A percentile compares a stretch with the other conserved stretches of the same genome.
Conservation (phyloP, 2,329 filamentous ascomycete genomes). For the Aspergillus costaricaensis region DNA sequence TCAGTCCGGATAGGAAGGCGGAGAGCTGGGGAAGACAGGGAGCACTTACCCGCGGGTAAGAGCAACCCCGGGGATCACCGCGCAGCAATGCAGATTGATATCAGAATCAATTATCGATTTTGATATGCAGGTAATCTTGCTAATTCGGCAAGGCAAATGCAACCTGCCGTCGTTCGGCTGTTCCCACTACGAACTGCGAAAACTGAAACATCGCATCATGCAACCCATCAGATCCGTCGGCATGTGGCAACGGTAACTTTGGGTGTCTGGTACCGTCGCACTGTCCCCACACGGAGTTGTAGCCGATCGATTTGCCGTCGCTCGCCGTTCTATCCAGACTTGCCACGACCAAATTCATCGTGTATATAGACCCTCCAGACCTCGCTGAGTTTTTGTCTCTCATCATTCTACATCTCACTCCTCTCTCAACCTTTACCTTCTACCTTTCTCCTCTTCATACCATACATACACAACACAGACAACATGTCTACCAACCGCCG, state of each 20-base stretch:
- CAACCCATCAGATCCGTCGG: conserved; percentile 7
- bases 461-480: conserved; percentile 7
- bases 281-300: conserved; percentile 36
- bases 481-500: conserved; percentile 26
- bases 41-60: conserved; percentile 1
- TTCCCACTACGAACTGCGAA: not conserved
- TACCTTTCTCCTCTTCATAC: not conserved
- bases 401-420: not conserved
- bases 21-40: not conserved
- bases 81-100: conserved; percentile 3
- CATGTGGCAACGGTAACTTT: conserved; percentile 32
- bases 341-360: conserved; percentile 1
- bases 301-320: conserved; percentile 30
- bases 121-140: conserved; percentile 2
- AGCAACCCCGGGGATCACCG: conserved; percentile 1
- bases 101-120: not conserved
- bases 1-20: not conserved
- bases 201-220: conserved; percentile 5
- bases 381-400: conserved; percentile 9
- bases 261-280: conserved; percentile 4
- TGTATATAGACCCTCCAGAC: conserved; percentile 22
- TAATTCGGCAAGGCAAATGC: not conserved
- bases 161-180: conserved; percentile 8
- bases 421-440: not conserved
- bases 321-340: conserved; percentile 12